These are phyloP conservation scores for Hypholoma sublateritium DNA, from an alignment of 768 basidiomycete species.

Conservation along the genomic window DNA sequence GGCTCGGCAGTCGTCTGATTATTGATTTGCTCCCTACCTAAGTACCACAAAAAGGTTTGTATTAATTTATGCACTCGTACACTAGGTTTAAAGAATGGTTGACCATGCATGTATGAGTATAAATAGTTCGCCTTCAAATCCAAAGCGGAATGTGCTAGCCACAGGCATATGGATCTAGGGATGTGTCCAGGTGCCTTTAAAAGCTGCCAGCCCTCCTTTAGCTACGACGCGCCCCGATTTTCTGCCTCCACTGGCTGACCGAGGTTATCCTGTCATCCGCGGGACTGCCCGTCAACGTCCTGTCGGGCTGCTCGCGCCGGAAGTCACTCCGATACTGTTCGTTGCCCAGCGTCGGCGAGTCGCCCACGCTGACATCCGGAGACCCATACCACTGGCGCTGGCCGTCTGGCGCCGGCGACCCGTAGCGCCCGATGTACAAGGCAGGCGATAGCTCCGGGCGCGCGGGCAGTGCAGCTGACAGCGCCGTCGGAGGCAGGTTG, in stretches of 20 bases:
- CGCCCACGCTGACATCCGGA: conserved; percentile 7
- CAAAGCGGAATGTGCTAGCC: background rate
- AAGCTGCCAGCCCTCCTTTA: too few species aligned
- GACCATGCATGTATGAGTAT: background rate
- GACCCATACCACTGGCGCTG: conserved; percentile 9
- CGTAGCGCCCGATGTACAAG: conserved; percentile 1
- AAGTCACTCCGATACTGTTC: background rate
- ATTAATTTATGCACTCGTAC: background rate
- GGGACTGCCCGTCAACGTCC: background rate
- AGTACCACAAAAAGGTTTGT: background rate
- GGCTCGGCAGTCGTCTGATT: too few species aligned
- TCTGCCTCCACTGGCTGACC: conserved; percentile 11
- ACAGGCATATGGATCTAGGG: background rate
- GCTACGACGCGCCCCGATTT: background rate
- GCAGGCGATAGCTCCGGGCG: conserved; percentile 21
- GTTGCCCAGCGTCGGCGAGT: background rate
- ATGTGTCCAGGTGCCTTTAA: too few species aligned
- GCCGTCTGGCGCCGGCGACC: background rate
- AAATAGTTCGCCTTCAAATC: background rate
- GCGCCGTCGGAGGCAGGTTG: conserved; percentile 24
- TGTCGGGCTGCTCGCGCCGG: background rate
- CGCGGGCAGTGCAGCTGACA: conserved; percentile 20
- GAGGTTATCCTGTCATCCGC: background rate
- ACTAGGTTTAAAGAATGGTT: background rate
- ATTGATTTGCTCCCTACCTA: background rate